Conservation (phyloP, 345 rosid species). For the Sonneratia alba region DNA sequence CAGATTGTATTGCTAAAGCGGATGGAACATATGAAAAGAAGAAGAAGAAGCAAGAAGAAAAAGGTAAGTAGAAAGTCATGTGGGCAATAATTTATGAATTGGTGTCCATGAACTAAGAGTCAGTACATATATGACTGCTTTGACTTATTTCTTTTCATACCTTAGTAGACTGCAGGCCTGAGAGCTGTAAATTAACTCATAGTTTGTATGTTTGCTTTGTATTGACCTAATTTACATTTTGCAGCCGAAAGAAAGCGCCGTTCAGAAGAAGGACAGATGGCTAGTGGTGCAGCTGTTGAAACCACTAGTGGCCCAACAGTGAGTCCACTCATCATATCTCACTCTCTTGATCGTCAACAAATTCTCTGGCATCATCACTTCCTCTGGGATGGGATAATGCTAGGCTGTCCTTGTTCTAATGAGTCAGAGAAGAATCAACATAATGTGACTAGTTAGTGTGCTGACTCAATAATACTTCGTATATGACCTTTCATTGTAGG, state of each 20-base stretch:
- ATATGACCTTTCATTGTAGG: conserved; percentile 22
- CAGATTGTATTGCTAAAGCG: conserved; percentile 75
- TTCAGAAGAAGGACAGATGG: conserved; percentile 52
- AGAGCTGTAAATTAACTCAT: not conserved
- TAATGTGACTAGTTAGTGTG: not conserved
- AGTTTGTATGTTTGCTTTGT: not conserved
- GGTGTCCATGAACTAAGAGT: not conserved
- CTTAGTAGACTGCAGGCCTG: not conserved
- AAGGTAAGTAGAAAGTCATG: conserved; percentile 28
- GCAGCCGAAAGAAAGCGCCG: conserved; percentile 79
- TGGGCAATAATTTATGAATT: not conserved
- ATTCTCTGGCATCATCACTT: not conserved
- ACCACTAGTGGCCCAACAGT: conserved; percentile 49
- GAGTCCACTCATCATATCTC: conserved; percentile 16
- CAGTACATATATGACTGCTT: not conserved
- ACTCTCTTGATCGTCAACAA: not conserved
- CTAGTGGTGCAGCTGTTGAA: conserved; percentile 48
- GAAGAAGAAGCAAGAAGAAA: conserved; percentile 92
- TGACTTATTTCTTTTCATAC: not conserved
- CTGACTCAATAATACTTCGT: not conserved
- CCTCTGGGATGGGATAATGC: not conserved
- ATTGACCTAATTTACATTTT: conserved; percentile 7
- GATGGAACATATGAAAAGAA: conserved; percentile 90
- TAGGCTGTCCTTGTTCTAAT: not conserved
- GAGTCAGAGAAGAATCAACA: not conserved